Evolutionary conservation across 2,329 filamentous ascomycete genomes (phyloP).

Genomic region (Ceratocystiopsis minuta): DNA sequence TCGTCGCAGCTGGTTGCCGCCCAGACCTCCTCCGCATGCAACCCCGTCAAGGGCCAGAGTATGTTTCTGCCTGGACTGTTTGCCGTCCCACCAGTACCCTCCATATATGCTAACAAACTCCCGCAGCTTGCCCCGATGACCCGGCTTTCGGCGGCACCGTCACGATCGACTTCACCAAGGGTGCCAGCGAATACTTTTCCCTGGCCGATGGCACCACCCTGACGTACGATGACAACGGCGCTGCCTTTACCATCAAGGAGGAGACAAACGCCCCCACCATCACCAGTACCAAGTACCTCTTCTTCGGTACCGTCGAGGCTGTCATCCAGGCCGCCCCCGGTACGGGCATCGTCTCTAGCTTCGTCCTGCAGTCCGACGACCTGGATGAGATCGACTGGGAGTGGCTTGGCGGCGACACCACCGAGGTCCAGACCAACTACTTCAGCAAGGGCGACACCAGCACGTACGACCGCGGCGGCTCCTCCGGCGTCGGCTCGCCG

Average conservation of each 20-base stretch:
- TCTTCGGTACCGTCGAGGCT: slow-evolving; percentile 81
- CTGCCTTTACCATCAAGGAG: slow-evolving; percentile 48
- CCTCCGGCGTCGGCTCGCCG: slow-evolving; percentile 37
- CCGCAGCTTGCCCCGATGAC: slow-evolving; percentile 48
- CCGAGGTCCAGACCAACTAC: slow-evolving; percentile 75
- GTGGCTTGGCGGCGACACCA: slow-evolving; percentile 62
- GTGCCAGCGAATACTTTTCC: slow-evolving; percentile 39
- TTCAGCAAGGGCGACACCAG: slow-evolving; percentile 56
- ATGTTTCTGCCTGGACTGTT: slow-evolving; percentile 1
- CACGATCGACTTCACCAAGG: slow-evolving; percentile 60
- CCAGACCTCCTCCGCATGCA: slow-evolving; percentile 38
- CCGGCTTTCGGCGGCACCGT: slow-evolving; percentile 51
- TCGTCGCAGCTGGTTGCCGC: slow-evolving; percentile 28
- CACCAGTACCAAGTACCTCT: slow-evolving; percentile 70
- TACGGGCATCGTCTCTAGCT: slow-evolving; percentile 71
- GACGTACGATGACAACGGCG: slow-evolving; percentile 29
- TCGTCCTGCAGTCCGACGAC: slow-evolving; percentile 77
- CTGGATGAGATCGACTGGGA: slow-evolving; percentile 96
- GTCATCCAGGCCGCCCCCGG: slow-evolving; percentile 64
- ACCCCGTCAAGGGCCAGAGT: slow-evolving; percentile 31
- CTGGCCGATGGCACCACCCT: slow-evolving; percentile 28
- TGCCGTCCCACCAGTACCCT: too few species aligned
- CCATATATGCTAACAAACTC: too few species aligned
- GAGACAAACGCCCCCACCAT: slow-evolving; percentile 54
- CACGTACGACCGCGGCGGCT: slow-evolving; percentile 52